phyloP scores from a whole-genome alignment of 257 asterid genomes.

The Petrea volubilis region DNA sequence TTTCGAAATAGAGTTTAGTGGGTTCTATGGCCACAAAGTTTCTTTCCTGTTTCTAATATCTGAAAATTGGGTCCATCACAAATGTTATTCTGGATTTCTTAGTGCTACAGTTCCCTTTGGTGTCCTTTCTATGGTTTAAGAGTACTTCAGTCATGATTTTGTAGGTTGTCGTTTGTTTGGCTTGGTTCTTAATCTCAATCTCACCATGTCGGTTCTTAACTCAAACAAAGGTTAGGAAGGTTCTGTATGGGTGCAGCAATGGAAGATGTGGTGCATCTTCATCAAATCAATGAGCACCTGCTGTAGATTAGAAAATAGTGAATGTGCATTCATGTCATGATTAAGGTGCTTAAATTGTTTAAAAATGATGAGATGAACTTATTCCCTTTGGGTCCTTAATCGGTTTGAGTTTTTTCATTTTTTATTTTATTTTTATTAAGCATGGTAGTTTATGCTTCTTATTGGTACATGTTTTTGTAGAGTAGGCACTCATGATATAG shows the following conservation, averaged over 20 bases:
- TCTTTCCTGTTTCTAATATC: neutral
- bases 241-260: neutral
- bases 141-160: neutral
- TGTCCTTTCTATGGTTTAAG: neutral
- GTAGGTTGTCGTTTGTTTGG: neutral
- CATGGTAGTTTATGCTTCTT: no score
- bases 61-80: neutral
- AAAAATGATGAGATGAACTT: neutral
- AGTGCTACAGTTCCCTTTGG: neutral
- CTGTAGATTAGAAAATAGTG: neutral
- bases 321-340: neutral
- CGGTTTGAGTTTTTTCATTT: no score
- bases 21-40: neutral
- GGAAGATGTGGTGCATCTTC: constrained; percentile 5
- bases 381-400: no score
- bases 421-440: no score
- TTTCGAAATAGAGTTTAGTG: neutral
- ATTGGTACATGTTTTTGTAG: neutral
- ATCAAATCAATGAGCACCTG: neutral
- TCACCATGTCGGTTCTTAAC: neutral
- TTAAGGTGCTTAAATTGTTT: neutral
- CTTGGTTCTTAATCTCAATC: constrained; percentile 15
- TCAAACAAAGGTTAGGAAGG: neutral
- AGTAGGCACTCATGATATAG: neutral
- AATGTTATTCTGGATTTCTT: neutral